These are phyloP conservation scores for Lactarius hengduanensis DNA, from an alignment of 768 basidiomycete species.

Conservation along the genomic window DNA sequence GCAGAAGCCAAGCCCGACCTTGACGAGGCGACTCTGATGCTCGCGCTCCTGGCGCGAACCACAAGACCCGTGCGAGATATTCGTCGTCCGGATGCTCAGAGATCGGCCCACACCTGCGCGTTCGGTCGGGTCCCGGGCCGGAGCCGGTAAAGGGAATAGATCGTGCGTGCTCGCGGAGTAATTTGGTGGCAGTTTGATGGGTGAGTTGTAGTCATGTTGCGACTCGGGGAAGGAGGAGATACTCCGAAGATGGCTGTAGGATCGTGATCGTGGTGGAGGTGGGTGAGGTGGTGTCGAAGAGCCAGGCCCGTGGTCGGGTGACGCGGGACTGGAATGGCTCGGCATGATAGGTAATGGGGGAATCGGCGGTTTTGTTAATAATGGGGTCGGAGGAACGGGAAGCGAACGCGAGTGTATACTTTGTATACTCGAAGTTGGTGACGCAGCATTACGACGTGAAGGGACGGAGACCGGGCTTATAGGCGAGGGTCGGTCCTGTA, in stretches of 20 bases:
- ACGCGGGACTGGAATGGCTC: background rate
- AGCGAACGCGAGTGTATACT: slow-evolving; percentile 19
- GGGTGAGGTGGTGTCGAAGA: background rate
- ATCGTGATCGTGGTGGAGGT: background rate
- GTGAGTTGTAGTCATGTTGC: no score
- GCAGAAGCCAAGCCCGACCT: slow-evolving; percentile 2
- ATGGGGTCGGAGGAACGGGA: slow-evolving; percentile 11
- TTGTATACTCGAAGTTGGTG: slow-evolving; percentile 15
- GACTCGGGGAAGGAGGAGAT: background rate
- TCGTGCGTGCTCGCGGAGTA: slow-evolving; percentile 14
- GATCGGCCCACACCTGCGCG: background rate
- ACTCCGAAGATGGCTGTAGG: slow-evolving; percentile 5
- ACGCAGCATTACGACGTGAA: background rate
- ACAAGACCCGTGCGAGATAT: slow-evolving; percentile 1
- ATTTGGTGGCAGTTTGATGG: slow-evolving; percentile 18
- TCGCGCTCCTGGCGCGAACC: slow-evolving; percentile 2
- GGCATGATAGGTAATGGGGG: background rate
- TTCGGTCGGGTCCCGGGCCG: background rate
- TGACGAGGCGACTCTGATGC: background rate
- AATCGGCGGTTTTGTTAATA: slow-evolving; percentile 9
- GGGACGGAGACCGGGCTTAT: slow-evolving; percentile 2
- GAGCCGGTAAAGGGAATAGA: background rate
- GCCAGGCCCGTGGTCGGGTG: background rate
- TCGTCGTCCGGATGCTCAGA: slow-evolving; percentile 13
- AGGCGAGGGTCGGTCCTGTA: background rate